phyloP scores from a whole-genome alignment of 257 asterid genomes.

The Orobanche coerulescens region DNA sequence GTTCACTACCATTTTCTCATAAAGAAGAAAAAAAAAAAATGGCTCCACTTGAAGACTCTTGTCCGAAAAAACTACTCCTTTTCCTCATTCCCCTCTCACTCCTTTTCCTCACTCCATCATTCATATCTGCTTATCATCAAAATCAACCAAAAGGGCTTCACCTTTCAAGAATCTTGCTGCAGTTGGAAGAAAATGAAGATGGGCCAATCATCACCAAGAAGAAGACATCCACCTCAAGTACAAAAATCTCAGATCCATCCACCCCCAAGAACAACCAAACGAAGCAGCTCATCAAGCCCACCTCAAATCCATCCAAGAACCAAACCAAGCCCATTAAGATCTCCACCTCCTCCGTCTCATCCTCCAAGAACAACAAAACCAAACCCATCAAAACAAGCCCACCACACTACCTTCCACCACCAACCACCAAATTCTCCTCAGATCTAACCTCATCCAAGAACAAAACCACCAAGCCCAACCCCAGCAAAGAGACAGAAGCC shows the following conservation, averaged over 20 bases:
- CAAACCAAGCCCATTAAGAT: slow-evolving; percentile 29
- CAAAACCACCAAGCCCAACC: slow-evolving; percentile 40
- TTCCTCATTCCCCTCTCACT: slow-evolving; percentile 29
- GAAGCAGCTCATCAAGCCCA: slow-evolving; percentile 23
- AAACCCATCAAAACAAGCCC: slow-evolving; percentile 28
- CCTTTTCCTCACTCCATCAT: slow-evolving; percentile 35
- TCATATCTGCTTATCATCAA: slow-evolving; percentile 32
- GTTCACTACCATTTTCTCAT: too few species aligned
- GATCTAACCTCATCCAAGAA: slow-evolving; percentile 45
- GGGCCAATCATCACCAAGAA: slow-evolving; percentile 38
- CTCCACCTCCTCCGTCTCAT: slow-evolving; percentile 8
- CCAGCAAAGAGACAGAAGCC: slow-evolving; percentile 29
- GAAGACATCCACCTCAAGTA: slow-evolving; percentile 17
- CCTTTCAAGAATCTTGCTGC: slow-evolving; percentile 29
- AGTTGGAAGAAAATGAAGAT: slow-evolving; percentile 31
- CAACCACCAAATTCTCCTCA: slow-evolving; percentile 36
- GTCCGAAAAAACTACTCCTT: slow-evolving; percentile 33
- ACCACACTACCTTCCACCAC: neutral
- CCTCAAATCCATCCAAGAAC: slow-evolving; percentile 20
- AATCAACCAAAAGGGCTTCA: slow-evolving; percentile 10
- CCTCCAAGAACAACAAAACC: slow-evolving; percentile 37
- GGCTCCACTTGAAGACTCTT: slow-evolving; percentile 47
- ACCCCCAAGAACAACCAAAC: slow-evolving; percentile 43
- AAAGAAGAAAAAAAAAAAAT: slow-evolving; percentile 20
- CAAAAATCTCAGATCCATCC: too few species aligned